Conservation (phyloP, 2,329 filamentous ascomycete genomes). For the Aureobasidium sp. region DNA sequence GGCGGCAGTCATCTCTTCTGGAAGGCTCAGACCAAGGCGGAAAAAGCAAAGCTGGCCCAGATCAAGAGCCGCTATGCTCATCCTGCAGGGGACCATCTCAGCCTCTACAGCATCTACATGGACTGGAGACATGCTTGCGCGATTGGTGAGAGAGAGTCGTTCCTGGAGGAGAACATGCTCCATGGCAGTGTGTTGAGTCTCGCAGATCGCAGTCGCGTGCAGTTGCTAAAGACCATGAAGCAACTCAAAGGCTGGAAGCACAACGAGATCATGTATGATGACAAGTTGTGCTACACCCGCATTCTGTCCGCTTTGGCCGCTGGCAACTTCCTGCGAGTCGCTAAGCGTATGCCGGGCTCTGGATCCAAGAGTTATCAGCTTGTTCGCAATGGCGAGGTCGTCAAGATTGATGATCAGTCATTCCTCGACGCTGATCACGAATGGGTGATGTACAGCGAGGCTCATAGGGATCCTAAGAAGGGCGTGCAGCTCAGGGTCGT, state of each 20-base stretch:
- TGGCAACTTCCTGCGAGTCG: not conserved
- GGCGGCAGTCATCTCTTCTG: no score
- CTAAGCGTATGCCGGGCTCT: not conserved
- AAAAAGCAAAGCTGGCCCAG: not conserved
- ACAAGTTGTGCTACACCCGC: not conserved
- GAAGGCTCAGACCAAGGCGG: not conserved
- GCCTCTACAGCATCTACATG: constrained; percentile 1
- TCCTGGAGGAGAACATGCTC: not conserved
- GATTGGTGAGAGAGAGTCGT: not conserved
- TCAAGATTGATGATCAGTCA: no score
- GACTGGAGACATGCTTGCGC: not conserved
- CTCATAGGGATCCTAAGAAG: no score
- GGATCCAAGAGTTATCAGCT: not conserved
- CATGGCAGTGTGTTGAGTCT: not conserved
- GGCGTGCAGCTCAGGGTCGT: no score
- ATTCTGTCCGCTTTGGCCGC: not conserved
- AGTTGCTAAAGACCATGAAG: not conserved
- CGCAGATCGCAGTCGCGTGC: not conserved
- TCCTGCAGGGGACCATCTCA: not conserved
- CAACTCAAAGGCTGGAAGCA: not conserved
- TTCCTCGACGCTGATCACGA: no score
- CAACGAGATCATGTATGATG: not conserved
- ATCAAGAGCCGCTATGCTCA: not conserved
- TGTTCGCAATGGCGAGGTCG: not conserved
- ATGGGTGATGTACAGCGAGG: no score